phyloP scores from a whole-genome alignment of 192 early-diverging fungal species.

The Martensiomyces pterosporus region DNA sequence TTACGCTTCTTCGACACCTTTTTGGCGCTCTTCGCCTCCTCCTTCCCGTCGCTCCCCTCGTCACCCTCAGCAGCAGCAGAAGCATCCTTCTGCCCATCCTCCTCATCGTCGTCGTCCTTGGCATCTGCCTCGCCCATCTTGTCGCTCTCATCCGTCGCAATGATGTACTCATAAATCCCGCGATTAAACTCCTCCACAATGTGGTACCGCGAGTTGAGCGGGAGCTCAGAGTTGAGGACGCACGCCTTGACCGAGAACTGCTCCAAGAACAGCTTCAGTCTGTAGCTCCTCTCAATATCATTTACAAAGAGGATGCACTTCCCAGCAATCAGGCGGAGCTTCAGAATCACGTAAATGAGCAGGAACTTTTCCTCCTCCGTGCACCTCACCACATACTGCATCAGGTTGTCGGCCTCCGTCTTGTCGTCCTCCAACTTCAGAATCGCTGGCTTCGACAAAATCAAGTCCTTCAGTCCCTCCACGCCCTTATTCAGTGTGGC shows the following conservation, averaged over 20 bases:
- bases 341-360: conserved; percentile 83
- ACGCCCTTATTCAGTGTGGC: conserved; percentile 91
- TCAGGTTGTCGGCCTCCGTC: conserved; percentile 54
- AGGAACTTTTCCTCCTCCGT: conserved; percentile 85
- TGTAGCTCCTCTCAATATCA: conserved; percentile 89
- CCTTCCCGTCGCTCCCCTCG: conserved; percentile 17
- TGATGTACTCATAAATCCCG: conserved; percentile 91
- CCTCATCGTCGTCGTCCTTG: conserved; percentile 53
- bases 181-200: conserved; percentile 97
- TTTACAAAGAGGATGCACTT: conserved; percentile 97
- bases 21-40: conserved; percentile 14
- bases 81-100: too few species aligned
- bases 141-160: conserved; percentile 91
- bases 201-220: conserved; percentile 85
- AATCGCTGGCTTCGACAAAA: conserved; percentile 82
- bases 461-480: conserved; percentile 75
- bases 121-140: conserved; percentile 61
- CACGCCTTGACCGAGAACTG: conserved; percentile 91
- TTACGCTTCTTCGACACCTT: conserved; percentile 32
- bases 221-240: conserved; percentile 93
- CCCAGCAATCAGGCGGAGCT: conserved; percentile 82
- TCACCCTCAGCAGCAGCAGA: too few species aligned
- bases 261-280: conserved; percentile 90
- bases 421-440: conserved; percentile 80
- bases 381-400: conserved; percentile 75